Evolutionary conservation across 2,329 filamentous ascomycete species (phyloP), one percentile per base, ranked within the genome.

Genomic region (Botrytis paeoniae): DNA sequence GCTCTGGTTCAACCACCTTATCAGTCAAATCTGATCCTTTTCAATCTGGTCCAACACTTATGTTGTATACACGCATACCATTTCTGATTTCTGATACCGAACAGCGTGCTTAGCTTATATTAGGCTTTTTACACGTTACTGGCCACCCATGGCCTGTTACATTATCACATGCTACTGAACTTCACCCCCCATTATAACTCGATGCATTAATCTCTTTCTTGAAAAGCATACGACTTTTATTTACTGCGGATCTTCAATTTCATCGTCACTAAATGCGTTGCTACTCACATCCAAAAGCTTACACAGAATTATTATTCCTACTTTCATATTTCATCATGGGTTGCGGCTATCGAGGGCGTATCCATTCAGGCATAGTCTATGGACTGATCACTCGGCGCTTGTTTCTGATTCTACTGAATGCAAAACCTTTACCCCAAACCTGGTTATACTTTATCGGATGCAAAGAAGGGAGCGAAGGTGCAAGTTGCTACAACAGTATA

Each of bases 371-470:
- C 20, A 1, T 22, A 4, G 32, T 1, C 20, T 61, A 5, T 48
- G 45, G 9, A 0, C 22, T 25, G 22, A 5, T 51, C 45, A 51
- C 22, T 12, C 22, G 0, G 59, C 35, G 2, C 59, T 37, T 39
- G 22, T 61, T 37, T 14, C 59, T 61, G 18, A 61, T 61, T 10
- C 35, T 61, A 3, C 22, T 61, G 25, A 5, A 61, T 61, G 8
- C 57, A 60, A 60, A 35, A 32, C 8, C 18, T 37, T 60, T 60
- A 16, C 35, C 3, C 2, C 6, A n/a, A n/a, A 1, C n/a, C 48
- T n/a, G 12, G 0, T 51, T n/a, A 1, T n/a, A 16, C 0, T 3
- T 51, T n/a, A n/a, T 51, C 10, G 25, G 2, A n/a, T 51, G 12
- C 25, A 51, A 51, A 51, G 25, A n/a, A 14, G 25, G 10, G 35